Base-by-base conservation (phyloP, 768 basidiomycete species). In the Rhizopogon vesiculosus region DNA sequence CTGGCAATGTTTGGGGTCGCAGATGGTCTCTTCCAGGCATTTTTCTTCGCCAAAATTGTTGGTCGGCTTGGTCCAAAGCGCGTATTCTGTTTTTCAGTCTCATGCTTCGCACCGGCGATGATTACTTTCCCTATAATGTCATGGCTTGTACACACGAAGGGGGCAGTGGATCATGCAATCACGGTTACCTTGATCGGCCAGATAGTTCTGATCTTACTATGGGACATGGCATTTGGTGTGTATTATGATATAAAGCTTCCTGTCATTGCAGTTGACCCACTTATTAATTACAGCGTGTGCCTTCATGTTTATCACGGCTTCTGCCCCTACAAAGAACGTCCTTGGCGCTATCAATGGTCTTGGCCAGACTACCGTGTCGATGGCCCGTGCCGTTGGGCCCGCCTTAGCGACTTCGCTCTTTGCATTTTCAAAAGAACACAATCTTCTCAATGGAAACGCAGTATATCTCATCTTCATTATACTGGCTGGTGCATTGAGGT, bases 331-430 rank as follows among this genome's bases (percentile, higher is more conserved):
- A 55, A 77, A 74, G 52, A 71, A 70, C 18, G 78, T 81, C 0
- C 72, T 86, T 5, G 84, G 84, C 8, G 78, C 82, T 6, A 79
- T 78, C 2, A 83, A 85, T 56, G 84, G 84, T 2, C 68, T 85
- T 19, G 72, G 77, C 3, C 83, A 84, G 28, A 80, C 75, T 15
- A 67, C 72, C 1, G 74, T 72, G 2, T 75, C 78, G 3, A 65
- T 77, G 9, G 73, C 76, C 0, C 74, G 79, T 42, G 79, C 78
- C 3, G 69, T 82, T 19, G 81, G 80, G 1, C 82, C 82, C 0
- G 75, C 73, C 1, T 41, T 76, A 35, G 66, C 76, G 5, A 79
- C 81, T 0, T 81, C 81, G 0, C 61, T 81, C n/a, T 83, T 82
- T 54, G 80, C 83, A 1, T 61, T 76, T 29, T 82, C 82, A 0